Base-by-base conservation (phyloP, 2,329 filamentous ascomycete species). In the Fusarium sp. region DNA sequence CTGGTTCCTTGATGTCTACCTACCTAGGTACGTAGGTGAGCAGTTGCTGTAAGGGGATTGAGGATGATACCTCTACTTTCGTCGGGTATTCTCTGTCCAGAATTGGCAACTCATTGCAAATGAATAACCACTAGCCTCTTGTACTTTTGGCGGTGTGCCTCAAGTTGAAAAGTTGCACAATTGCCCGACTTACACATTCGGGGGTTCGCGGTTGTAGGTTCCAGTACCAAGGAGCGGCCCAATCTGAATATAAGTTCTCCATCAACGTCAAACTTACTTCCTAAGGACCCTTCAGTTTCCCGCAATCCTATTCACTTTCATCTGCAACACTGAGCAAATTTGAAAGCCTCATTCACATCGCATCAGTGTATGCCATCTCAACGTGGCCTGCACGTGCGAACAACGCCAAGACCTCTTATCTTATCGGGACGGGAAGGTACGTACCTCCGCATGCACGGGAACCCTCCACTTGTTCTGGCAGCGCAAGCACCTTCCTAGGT, bases 331-430 rank as follows among this genome's bases (percentile, higher is more conserved):
- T 31, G 18, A 31, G 10, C 7, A 29, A 27, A n/a, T 22, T 50
- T 50, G 45, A 52, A 31, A 52, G 18, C 27, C 18, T 31, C 27
- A 8, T n/a, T 31, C 18, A 20, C 27, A 8, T n/a, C 20, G 10
- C 18, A 54, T 20, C 18, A 20, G 18, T 29, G 9, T 18, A 31
- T n/a, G 16, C 27, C 24, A 52, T 29, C 27, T 29, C 27, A 8
- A 10, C n/a, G 27, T 54, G 27, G 24, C 14, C 27, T 14, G 48
- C 48, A 54, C 48, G 48, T 54, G 48, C 27, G 27, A 31, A 54
- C 24, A 9, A 54, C 52, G 71, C 67, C 67, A 72, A 72, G 71
- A 35, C 39, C 31, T 14, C 62, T 75, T 75, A 75, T 75, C 73
- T 75, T 75, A 75, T 75, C 73, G 27, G 27, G 5, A 6, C 24